These are phyloP conservation scores for Mycena galericulata DNA, from an alignment of 768 basidiomycete species.

Conservation along the genomic window DNA sequence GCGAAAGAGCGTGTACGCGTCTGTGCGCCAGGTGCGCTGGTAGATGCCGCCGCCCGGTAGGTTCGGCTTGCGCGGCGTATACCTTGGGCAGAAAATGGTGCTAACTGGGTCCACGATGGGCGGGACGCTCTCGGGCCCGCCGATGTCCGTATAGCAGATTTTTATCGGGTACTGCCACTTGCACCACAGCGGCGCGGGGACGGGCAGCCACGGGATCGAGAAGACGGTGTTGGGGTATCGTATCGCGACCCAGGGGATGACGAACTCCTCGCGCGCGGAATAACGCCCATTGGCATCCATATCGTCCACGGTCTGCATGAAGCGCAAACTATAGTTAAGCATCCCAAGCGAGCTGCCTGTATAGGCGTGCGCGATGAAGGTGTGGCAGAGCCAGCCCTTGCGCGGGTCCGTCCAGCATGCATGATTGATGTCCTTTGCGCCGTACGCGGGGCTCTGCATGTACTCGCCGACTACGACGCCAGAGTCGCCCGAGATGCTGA, in stretches of 20 bases:
- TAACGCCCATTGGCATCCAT: slow-evolving; percentile 24
- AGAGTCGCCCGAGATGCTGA: slow-evolving; percentile 23
- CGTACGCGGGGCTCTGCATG: slow-evolving; percentile 28
- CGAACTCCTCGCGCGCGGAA: slow-evolving; percentile 29
- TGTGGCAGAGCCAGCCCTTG: slow-evolving; percentile 20
- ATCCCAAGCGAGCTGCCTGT: slow-evolving; percentile 22
- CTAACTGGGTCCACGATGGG: slow-evolving; percentile 23
- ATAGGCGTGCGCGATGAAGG: slow-evolving; percentile 27
- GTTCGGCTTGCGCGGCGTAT: slow-evolving; percentile 19
- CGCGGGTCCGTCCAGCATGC: slow-evolving; percentile 22
- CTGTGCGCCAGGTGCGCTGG: slow-evolving; percentile 13
- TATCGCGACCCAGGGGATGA: slow-evolving; percentile 25
- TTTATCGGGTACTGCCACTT: slow-evolving; percentile 29
- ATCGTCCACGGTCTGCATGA: slow-evolving; percentile 26
- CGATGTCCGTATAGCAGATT: slow-evolving; percentile 22
- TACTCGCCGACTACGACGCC: slow-evolving; percentile 23
- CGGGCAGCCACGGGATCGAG: slow-evolving; percentile 23
- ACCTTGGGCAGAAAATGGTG: slow-evolving; percentile 26
- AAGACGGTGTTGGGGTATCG: slow-evolving; percentile 26
- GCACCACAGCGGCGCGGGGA: slow-evolving; percentile 24
- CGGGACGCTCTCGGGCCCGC: slow-evolving; percentile 20
- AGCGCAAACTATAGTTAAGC: slow-evolving; percentile 25
- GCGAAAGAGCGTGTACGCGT: slow-evolving; percentile 17
- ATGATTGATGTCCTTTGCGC: slow-evolving; percentile 19
- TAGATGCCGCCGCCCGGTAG: slow-evolving; percentile 15